Conservation (phyloP, 169 alveolate genomes). For the Neospora caninum region DNA sequence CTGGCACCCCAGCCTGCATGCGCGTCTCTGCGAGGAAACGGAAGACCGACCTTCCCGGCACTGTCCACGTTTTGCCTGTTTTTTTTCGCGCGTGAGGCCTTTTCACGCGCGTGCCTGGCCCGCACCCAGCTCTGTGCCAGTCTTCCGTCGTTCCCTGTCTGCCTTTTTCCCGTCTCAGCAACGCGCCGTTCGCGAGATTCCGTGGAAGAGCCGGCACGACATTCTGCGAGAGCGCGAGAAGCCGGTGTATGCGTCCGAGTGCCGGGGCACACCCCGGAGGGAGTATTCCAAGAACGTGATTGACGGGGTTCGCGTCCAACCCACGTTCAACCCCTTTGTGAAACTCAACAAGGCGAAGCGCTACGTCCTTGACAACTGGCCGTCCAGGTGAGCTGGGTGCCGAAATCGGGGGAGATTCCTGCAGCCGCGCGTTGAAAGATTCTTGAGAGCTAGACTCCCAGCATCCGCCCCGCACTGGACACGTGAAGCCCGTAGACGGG, state of each 20-base stretch:
- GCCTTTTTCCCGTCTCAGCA: background rate
- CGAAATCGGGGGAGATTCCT: no score
- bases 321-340: slow-evolving; percentile 88
- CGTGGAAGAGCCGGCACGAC: slow-evolving; percentile 35
- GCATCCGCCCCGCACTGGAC: no score
- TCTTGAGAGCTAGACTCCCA: no score
- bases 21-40: no score
- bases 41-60: no score
- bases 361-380: slow-evolving; percentile 87
- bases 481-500: no score
- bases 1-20: no score
- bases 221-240: background rate
- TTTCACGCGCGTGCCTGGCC: no score
- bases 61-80: no score
- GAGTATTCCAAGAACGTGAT: slow-evolving; percentile 81
- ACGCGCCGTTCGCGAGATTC: slow-evolving; percentile 39
- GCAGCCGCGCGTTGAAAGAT: no score
- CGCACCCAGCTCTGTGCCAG: no score
- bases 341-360: slow-evolving; percentile 82
- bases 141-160: background rate
- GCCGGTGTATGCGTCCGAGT: slow-evolving; percentile 8
- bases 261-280: slow-evolving; percentile 86
- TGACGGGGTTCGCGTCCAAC: slow-evolving; percentile 84
- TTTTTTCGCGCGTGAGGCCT: no score
- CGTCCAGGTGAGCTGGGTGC: slow-evolving; percentile 81